These are phyloP conservation scores for Oryza longistaminata DNA, from an alignment of 176 grass and related monocot genomes.

Conservation along the genomic window DNA sequence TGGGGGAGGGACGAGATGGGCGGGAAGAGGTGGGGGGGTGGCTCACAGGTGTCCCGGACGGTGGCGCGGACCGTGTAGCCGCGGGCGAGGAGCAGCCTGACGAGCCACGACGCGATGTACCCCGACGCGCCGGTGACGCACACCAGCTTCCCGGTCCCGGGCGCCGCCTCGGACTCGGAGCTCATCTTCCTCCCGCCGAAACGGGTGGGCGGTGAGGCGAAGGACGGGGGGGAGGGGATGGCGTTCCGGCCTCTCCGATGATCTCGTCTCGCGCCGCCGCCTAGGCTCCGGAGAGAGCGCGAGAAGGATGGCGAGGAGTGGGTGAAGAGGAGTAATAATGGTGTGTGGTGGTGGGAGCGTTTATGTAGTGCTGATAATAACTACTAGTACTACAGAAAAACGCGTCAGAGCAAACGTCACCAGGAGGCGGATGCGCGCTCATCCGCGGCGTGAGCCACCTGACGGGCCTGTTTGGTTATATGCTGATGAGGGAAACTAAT, in stretches of 20 bases:
- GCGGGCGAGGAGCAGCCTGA: slow-evolving; percentile 49
- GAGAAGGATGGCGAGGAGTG: neutral
- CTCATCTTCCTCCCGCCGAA: slow-evolving; percentile 16
- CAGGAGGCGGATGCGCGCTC: no score
- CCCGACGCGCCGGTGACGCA: slow-evolving; percentile 58
- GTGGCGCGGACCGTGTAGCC: slow-evolving; percentile 58
- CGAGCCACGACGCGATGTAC: slow-evolving; percentile 59
- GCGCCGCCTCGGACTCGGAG: neutral
- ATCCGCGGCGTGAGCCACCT: no score
- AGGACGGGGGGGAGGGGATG: no score
- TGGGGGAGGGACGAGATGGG: neutral
- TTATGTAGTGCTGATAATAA: neutral
- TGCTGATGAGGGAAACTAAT: no score
- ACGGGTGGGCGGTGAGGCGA: no score
- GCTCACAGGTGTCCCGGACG: slow-evolving; percentile 41
- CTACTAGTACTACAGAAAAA: neutral
- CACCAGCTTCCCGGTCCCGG: slow-evolving; percentile 35
- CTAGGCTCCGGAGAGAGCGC: no score
- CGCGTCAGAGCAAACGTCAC: neutral
- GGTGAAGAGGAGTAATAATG: neutral
- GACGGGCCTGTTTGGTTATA: no score
- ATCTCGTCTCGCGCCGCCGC: no score
- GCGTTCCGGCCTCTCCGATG: no score
- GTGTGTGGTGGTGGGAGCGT: neutral
- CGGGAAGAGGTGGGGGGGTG: neutral